phyloP scores from a whole-genome alignment of 192 early-diverging fungal species.

The Linnemannia schmuckeri region DNA sequence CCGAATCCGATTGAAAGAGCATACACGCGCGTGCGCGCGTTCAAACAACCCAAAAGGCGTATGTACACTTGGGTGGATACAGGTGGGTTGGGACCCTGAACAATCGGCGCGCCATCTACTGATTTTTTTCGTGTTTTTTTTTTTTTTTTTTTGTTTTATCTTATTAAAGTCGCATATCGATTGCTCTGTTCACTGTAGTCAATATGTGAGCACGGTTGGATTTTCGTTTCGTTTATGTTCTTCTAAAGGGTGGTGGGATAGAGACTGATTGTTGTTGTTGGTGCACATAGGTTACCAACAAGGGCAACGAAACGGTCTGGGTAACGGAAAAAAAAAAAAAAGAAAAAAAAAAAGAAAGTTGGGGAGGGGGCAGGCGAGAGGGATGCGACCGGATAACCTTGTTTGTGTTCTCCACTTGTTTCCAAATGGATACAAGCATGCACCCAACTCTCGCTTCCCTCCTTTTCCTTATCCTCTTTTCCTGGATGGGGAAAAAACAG shows the following conservation, averaged over 20 bases:
- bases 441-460: not conserved
- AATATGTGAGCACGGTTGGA: not conserved
- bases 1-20: not conserved
- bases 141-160: not conserved
- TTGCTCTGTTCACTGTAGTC: not conserved
- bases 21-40: not conserved
- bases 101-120: conserved; percentile 2
- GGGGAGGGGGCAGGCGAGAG: not conserved
- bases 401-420: not conserved
- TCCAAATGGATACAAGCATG: not conserved
- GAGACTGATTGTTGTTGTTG: not conserved
- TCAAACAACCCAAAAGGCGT: not conserved
- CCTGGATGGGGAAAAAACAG: too few species aligned
- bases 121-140: not conserved
- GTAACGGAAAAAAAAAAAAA: not conserved
- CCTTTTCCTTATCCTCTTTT: not conserved
- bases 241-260: not conserved
- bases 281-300: not conserved
- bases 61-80: not conserved
- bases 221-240: not conserved
- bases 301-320: not conserved
- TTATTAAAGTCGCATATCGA: not conserved
- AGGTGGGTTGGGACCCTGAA: not conserved
- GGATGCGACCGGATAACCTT: not conserved
- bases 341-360: not conserved